Evolutionary conservation across 352 stramenopile species (phyloP), one percentile per base, ranked within the genome.

Genomic region (Blastocystis sp.): DNA sequence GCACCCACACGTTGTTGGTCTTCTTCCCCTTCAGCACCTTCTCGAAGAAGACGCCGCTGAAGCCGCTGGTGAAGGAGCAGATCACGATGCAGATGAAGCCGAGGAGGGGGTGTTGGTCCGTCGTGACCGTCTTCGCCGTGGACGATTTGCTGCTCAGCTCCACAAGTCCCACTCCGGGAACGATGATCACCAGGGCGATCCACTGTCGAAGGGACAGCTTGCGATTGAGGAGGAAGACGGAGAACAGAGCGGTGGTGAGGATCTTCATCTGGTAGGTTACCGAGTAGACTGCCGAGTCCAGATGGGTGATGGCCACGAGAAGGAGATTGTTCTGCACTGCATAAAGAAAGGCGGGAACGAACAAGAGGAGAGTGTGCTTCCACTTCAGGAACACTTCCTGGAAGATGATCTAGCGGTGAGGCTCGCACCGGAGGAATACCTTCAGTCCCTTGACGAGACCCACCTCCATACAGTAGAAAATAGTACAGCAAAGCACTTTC

Each of bases 201-300:
- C 93, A 96, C 89, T 96, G 56, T 17, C 64, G 67, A 89, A 21
- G 81, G 28, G 41, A 84, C 80, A 91, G 92, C 91, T 76, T 88
- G 89, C 91, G 91, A 78, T 93, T 90, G n/a, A 96, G 88, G 89
- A 96, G 91, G 28, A 95, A 77, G 0, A 96, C 93, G 69, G 91
- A 94, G 28, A 96, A 93, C 45, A 96, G 88, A 10, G 93, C 93
- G 0, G 93, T 96, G 10, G 93, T 95, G 2, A 96, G 86, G n/a
- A 96, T 91, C 89, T 96, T 96, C 48, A 91, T 92, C 90, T 96
- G 93, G 87, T 95, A 96, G 23, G 92, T 93, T 4, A 96, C 93
- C 89, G 95, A 92, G 78, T 94, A 96, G 59, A 93, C 91, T 0
- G 93, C 92, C 11, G 93, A 92, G 89, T 95, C 92, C 2, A 96